These are phyloP conservation scores for Spinacia oleracea DNA, from an alignment of 179 eudicot species.

Conservation along the genomic window DNA sequence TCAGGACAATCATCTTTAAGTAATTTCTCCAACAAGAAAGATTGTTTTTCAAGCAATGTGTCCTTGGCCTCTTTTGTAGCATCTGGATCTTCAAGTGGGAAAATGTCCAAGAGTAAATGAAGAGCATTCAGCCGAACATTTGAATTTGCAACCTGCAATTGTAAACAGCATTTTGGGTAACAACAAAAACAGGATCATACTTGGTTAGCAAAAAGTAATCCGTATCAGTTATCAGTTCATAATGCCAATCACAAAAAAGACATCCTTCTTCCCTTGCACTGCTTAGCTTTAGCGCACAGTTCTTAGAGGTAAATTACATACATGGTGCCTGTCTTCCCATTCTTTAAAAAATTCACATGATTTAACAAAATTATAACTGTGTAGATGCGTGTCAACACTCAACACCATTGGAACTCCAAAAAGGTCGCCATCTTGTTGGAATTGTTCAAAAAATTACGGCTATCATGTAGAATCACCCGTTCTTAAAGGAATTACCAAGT, in stretches of 20 bases:
- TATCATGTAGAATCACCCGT: too few species aligned
- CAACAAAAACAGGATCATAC: background rate
- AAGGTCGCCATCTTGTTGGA: background rate
- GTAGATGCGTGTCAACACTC: background rate
- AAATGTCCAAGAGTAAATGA: constrained; percentile 82
- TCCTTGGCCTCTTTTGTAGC: constrained; percentile 84
- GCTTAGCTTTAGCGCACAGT: background rate
- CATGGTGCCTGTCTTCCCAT: background rate
- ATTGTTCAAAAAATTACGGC: background rate
- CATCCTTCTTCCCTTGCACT: background rate
- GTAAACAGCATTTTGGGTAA: background rate
- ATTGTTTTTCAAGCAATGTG: constrained; percentile 68
- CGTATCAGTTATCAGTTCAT: background rate
- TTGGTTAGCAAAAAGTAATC: background rate
- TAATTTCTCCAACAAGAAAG: constrained; percentile 76
- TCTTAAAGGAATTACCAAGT: background rate
- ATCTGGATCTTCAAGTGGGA: constrained; percentile 97
- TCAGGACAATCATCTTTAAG: constrained; percentile 86
- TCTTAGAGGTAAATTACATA: background rate
- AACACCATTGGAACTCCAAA: background rate
- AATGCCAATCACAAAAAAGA: background rate
- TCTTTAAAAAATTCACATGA: background rate
- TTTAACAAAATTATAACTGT: background rate
- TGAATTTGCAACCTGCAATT: constrained; percentile 83
- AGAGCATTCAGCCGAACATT: constrained; percentile 93